Conservation (phyloP, 177 flowering plant genomes). For the Vitis hybrid region DNA sequence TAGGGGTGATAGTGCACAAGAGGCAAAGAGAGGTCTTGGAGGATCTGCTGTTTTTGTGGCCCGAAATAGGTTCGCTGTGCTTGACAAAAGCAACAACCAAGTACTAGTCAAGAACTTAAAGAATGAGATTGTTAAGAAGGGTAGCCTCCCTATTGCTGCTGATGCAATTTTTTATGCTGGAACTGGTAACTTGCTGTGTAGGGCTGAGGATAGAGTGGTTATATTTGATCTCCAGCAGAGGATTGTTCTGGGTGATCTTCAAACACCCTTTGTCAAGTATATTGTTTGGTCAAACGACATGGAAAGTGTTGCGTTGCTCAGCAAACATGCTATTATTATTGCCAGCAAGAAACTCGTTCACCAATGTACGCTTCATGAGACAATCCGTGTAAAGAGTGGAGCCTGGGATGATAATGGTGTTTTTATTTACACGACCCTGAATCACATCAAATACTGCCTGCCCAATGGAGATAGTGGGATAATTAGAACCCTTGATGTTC, state of each 20-base stretch:
- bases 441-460: constrained; percentile 88
- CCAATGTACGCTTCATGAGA: constrained; percentile 85
- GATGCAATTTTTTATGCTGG: constrained; percentile 84
- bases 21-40: constrained; percentile 76
- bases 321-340: constrained; percentile 71
- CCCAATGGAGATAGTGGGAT: constrained; percentile 91
- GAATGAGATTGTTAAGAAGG: constrained; percentile 72
- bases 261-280: constrained; percentile 70
- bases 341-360: constrained; percentile 78
- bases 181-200: constrained; percentile 71
- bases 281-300: constrained; percentile 86
- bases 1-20: constrained; percentile 61
- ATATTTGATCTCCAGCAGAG: constrained; percentile 89
- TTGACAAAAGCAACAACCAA: constrained; percentile 75
- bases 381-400: constrained; percentile 90
- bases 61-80: constrained; percentile 87
- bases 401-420: constrained; percentile 96
- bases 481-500: constrained; percentile 77
- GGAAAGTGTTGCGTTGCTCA: constrained; percentile 75
- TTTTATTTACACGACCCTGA: constrained; percentile 79
- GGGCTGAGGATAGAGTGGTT: constrained; percentile 70
- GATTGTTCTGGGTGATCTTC: constrained; percentile 75
- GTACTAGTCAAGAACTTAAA: constrained; percentile 74
- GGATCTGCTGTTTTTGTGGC: constrained; percentile 81
- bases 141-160: constrained; percentile 49